Conservation (phyloP, 2,329 filamentous ascomycete species). For the Sclerotinia spermophila region DNA sequence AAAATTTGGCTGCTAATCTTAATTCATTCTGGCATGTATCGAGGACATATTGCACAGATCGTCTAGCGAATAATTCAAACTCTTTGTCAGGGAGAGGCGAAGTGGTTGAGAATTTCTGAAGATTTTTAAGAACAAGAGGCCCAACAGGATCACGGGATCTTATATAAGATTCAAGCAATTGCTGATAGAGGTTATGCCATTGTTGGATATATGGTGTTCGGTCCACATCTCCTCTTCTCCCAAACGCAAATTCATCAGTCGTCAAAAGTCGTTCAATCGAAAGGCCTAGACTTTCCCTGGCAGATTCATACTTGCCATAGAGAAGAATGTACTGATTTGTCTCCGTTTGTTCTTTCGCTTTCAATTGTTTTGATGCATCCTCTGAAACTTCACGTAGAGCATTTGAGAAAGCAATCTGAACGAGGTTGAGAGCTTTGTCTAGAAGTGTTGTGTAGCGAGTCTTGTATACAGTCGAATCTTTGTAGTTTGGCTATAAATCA, state of each 20-base stretch:
- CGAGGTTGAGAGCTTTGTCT: slow-evolving; percentile 59
- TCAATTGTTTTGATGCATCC: slow-evolving; percentile 59
- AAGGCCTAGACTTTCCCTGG: slow-evolving; percentile 54
- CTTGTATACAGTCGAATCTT: slow-evolving; percentile 82
- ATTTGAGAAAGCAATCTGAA: slow-evolving; percentile 40
- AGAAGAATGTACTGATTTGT: slow-evolving; percentile 68
- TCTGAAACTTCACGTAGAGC: slow-evolving; percentile 50
- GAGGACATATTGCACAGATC: slow-evolving; percentile 34
- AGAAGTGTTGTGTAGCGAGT: slow-evolving; percentile 83
- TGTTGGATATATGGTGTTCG: slow-evolving; percentile 57
- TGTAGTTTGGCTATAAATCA: slow-evolving; percentile 64
- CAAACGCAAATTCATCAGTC: slow-evolving; percentile 43
- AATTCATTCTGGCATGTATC: slow-evolving; percentile 37
- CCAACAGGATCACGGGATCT: slow-evolving; percentile 47
- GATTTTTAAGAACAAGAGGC: slow-evolving; percentile 55
- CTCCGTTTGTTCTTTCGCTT: slow-evolving; percentile 63
- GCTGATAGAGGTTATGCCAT: slow-evolving; percentile 55
- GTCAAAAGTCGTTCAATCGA: slow-evolving; percentile 57
- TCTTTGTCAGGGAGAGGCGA: slow-evolving; percentile 32
- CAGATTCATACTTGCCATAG: slow-evolving; percentile 61
- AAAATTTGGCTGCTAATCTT: slow-evolving; percentile 32
- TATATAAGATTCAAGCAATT: slow-evolving; percentile 50
- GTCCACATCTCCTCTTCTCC: slow-evolving; percentile 54
- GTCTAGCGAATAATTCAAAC: slow-evolving; percentile 34
- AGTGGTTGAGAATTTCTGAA: slow-evolving; percentile 42